Conservation (phyloP, 331 rosid species). For the Spiraea crenata region DNA sequence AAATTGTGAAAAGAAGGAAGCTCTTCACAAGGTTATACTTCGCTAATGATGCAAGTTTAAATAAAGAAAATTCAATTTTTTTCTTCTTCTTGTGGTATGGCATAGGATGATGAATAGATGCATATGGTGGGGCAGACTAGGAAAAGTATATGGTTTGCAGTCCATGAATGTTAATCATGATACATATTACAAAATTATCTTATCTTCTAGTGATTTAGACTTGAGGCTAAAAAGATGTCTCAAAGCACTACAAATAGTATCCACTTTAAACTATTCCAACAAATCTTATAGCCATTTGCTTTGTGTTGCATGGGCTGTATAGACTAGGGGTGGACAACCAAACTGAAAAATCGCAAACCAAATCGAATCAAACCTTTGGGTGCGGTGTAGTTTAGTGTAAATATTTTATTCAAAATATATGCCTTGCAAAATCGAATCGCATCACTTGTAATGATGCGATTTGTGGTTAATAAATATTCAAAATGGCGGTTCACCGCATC, state of each 20-base stretch:
- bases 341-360: too few relatives aligned
- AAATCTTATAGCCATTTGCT: conserved; percentile 9
- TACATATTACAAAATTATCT: conserved; percentile 11
- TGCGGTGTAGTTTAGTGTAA: too few relatives aligned
- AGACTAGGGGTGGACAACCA: too few relatives aligned
- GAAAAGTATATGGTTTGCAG: conserved; percentile 12
- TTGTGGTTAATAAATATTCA: too few relatives aligned
- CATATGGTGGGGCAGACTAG: conserved; percentile 23
- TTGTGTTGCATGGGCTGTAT: neutral
- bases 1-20: neutral
- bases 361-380: too few relatives aligned
- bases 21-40: neutral
- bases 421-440: too few relatives aligned
- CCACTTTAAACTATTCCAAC: conserved; percentile 16
- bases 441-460: too few relatives aligned
- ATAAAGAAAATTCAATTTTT: too few relatives aligned
- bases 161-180: conserved; percentile 30
- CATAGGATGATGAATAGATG: conserved; percentile 20
- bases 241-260: conserved; percentile 27
- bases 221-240: conserved; percentile 20
- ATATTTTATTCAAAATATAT: too few relatives aligned
- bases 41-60: too few relatives aligned
- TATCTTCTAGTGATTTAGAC: conserved; percentile 13
- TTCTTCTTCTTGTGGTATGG: conserved; percentile 2
- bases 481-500: too few relatives aligned